Conservation (phyloP, 2,329 filamentous ascomycete genomes). For the Lasiodiplodia theobromae region DNA sequence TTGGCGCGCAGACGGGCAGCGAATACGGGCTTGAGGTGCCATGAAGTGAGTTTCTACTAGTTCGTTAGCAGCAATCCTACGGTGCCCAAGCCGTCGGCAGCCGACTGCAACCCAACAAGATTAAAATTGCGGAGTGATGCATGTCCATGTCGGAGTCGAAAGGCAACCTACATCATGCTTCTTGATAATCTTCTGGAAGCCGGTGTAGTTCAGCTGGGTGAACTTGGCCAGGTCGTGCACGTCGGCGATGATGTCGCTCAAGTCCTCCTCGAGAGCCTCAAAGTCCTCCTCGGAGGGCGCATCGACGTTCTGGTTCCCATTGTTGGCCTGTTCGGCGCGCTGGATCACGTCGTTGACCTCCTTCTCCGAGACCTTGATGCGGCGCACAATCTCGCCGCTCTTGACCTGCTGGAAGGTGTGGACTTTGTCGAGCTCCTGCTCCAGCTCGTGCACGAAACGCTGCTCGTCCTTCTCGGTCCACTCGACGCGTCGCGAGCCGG, state of each 20-base stretch:
- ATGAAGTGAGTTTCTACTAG: conserved; percentile 84
- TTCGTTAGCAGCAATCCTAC: background rate
- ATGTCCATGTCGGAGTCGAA: background rate
- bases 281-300: conserved; percentile 88
- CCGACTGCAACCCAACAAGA: conserved; percentile 1
- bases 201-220: conserved; percentile 97
- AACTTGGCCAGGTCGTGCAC: conserved; percentile 98
- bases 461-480: conserved; percentile 95
- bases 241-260: conserved; percentile 98
- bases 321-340: conserved; percentile 59
- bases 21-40: conserved; percentile 95
- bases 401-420: conserved; percentile 98
- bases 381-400: conserved; percentile 90
- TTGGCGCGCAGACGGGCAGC: conserved; percentile 92
- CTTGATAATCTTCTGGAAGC: conserved; percentile 99
- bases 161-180: conserved; percentile 82
- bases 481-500: conserved; percentile 51
- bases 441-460: conserved; percentile 83
- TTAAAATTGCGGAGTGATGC: background rate
- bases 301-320: conserved; percentile 40
- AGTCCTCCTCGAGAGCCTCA: conserved; percentile 87
- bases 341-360: conserved; percentile 89
- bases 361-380: conserved; percentile 85
- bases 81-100: background rate
- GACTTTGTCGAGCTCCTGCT: conserved; percentile 94